Evolutionary conservation across 192 early-diverging fungal genomes (phyloP).

Genomic region (Piromyces finnis): DNA sequence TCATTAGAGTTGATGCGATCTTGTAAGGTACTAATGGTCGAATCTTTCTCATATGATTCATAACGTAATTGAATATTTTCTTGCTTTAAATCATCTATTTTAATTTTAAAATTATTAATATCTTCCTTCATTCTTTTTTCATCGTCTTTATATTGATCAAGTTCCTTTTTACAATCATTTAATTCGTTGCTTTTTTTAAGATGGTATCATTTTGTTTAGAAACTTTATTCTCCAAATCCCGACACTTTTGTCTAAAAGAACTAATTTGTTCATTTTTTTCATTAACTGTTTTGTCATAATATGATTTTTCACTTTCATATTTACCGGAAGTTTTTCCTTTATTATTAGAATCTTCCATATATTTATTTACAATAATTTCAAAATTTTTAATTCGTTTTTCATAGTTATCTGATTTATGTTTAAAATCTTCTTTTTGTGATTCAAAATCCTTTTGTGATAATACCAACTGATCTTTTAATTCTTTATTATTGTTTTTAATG

Average conservation of each 20-base stretch:
- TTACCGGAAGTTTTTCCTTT: not conserved
- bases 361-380: not conserved
- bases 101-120: not conserved
- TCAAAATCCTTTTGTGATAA: not conserved
- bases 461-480: not conserved
- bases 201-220: not conserved
- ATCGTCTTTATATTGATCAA: not conserved
- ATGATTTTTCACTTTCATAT: not conserved
- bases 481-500: not conserved
- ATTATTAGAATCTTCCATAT: not conserved
- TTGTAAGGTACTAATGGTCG: not conserved
- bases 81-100: not conserved
- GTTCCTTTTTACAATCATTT: not conserved
- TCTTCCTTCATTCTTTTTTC: not conserved
- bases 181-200: not conserved
- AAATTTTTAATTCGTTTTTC: not conserved
- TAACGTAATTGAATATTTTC: not conserved
- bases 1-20: not conserved
- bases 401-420: not conserved
- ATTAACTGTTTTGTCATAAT: not conserved
- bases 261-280: not conserved
- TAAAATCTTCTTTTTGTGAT: not conserved
- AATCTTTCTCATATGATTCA: not conserved
- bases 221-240: not conserved
- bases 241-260: not conserved